phyloP scores from a whole-genome alignment of 78 protist genomes.

The Dictyostelium brefeldianum region DNA sequence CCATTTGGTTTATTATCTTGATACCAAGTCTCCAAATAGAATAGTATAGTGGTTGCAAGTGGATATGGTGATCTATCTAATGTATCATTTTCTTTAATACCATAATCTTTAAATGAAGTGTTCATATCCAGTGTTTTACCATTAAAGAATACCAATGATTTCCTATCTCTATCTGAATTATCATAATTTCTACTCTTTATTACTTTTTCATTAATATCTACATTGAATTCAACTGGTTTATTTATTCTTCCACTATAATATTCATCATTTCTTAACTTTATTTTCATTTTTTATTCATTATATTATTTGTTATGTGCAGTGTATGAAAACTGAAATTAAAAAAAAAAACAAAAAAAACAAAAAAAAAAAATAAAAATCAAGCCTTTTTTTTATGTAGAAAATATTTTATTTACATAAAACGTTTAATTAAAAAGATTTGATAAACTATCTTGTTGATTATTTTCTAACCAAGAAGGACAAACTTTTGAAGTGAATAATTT shows the following conservation, averaged over 20 bases:
- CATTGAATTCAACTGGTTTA: background rate
- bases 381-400: too few relatives aligned
- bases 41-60: background rate
- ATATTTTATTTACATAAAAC: too few relatives aligned
- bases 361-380: too few relatives aligned
- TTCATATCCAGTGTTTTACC: background rate
- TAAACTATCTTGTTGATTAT: background rate
- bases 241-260: background rate
- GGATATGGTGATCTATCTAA: background rate
- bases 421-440: slow-evolving; percentile 37
- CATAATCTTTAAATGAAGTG: background rate
- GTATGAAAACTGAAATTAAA: too few relatives aligned
- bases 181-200: background rate
- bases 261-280: background rate
- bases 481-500: slow-evolving; percentile 37
- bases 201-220: background rate
- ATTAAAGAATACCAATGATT: background rate
- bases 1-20: too few relatives aligned
- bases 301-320: too few relatives aligned
- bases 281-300: background rate
- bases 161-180: background rate
- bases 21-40: background rate
- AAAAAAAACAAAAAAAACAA: background rate
- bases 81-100: background rate
- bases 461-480: background rate